phyloP scores from a whole-genome alignment of 805 yeast species.

The Ogataea siamensis region DNA sequence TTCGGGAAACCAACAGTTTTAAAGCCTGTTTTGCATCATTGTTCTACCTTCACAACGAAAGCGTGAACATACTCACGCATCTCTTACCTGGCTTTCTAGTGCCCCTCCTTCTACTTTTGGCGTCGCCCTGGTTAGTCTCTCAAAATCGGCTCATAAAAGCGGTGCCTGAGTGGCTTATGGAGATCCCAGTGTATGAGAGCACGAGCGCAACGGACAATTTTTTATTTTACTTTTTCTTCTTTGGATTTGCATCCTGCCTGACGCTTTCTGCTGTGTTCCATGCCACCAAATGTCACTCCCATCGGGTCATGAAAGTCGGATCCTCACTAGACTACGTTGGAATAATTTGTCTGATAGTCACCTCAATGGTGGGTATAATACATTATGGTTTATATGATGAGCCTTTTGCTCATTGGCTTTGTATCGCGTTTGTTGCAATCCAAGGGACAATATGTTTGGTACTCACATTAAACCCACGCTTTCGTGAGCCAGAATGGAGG shows the following conservation, averaged over 20 bases:
- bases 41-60: conserved; percentile 49
- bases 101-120: conserved; percentile 21
- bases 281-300: conserved; percentile 50
- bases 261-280: conserved; percentile 51
- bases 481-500: conserved; percentile 70
- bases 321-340: conserved; percentile 57
- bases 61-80: conserved; percentile 52
- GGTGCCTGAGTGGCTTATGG: conserved; percentile 26
- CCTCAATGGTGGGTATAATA: conserved; percentile 42
- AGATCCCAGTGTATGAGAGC: conserved; percentile 28
- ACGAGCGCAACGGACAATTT: conserved; percentile 37
- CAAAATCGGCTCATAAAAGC: conserved; percentile 19
- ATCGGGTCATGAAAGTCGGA: conserved; percentile 40
- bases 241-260: conserved; percentile 45
- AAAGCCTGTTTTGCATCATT: conserved; percentile 40
- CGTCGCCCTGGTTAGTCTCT: conserved; percentile 25
- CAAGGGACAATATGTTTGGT: conserved; percentile 63
- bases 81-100: conserved; percentile 43
- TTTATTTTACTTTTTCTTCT: conserved; percentile 43
- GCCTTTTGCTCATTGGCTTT: conserved; percentile 34
- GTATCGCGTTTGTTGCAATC: conserved; percentile 43
- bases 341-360: conserved; percentile 48
- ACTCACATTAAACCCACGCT: conserved; percentile 62
- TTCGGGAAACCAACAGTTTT: conserved; percentile 43
- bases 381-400: conserved; percentile 46